Evolutionary conservation across 2,329 filamentous ascomycete species (phyloP).

Genomic region (Penicillium vulpinum): DNA sequence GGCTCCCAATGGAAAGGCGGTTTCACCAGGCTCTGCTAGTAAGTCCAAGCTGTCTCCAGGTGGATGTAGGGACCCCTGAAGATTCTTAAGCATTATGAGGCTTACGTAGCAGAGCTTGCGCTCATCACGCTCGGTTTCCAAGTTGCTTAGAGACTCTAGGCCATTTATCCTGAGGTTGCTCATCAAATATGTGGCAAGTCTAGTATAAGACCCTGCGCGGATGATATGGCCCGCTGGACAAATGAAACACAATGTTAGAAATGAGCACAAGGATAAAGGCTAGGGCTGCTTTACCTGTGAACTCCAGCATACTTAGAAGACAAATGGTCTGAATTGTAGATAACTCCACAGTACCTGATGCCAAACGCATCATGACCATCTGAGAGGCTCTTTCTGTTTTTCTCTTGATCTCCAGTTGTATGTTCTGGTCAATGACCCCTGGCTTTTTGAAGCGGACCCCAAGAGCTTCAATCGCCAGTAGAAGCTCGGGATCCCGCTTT

Average conservation of each 20-base stretch:
- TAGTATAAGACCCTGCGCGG: constrained; percentile 21
- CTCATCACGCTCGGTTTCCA: constrained; percentile 26
- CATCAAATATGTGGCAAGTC: constrained; percentile 23
- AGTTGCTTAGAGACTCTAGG: constrained; percentile 14
- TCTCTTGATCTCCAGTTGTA: constrained; percentile 12
- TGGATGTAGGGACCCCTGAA: constrained; percentile 31
- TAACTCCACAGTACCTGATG: constrained; percentile 32
- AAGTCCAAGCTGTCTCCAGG: constrained; percentile 10
- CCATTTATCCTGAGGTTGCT: constrained; percentile 10
- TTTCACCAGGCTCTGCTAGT: not conserved
- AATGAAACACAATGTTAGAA: not conserved
- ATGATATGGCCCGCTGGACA: constrained; percentile 19
- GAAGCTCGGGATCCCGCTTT: constrained; percentile 27
- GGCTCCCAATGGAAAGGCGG: not conserved
- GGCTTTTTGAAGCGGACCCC: constrained; percentile 27
- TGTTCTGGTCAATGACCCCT: constrained; percentile 10
- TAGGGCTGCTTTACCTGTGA: constrained; percentile 24
- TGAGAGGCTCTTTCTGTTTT: constrained; percentile 23
- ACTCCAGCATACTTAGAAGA: constrained; percentile 33
- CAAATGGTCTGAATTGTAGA: constrained; percentile 38
- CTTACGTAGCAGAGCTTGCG: constrained; percentile 32
- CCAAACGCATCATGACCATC: constrained; percentile 29
- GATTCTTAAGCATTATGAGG: constrained; percentile 38
- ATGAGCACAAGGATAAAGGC: not conserved
- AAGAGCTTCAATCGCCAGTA: constrained; percentile 32